Base-by-base conservation (phyloP, 805 yeast genomes). In the Saccharomycopsis sp. region DNA sequence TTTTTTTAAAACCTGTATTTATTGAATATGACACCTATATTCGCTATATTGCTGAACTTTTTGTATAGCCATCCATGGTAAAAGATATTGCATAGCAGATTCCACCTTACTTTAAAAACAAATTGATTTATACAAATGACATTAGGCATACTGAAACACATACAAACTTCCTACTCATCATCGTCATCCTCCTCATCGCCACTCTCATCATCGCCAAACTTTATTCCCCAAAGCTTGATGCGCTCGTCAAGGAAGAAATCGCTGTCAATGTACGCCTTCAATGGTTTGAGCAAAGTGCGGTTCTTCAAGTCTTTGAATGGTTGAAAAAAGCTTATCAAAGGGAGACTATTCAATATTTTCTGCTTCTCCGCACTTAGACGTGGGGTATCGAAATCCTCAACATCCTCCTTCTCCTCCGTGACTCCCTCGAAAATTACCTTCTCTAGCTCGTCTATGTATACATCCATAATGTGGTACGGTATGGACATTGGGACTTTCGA, bases 391-490 rank as follows among this genome's bases (percentile, higher is more conserved):
- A 69, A 76, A 20, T 68, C 72, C 9, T 37, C 34, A 20, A 48
- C 47, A 18, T 55, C 55, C 3, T 75, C 81, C 23, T 78, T 80
- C 48, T 74, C 73, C 34, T 75, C 78, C 46, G 77, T 75, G 55
- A 73, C 67, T 5, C 75, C 79, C 41, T 73, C 77, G 61, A 81
- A 81, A 57, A 85, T 68, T 1, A 85, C 80, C 61, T 78, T 79
- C 66, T 87, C 96, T 60, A 92, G 72, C 71, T 92, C 99, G 64
- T 91, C 97, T 44, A 88, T 70, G 68, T 82, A 83, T 4, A 94
- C 82, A 71, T 94, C 98, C 60, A 88, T 78, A 47, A 92, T 71
- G 73, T 92, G 99, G 68, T 87, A 82, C 16, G 96, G 85, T 55
- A 94, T 78, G 23, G 94, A 94, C 63, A 79, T 80, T 50, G 95